Evolutionary conservation across 2,329 filamentous ascomycete species (phyloP).

Genomic region (Acrocalymma vagum): DNA sequence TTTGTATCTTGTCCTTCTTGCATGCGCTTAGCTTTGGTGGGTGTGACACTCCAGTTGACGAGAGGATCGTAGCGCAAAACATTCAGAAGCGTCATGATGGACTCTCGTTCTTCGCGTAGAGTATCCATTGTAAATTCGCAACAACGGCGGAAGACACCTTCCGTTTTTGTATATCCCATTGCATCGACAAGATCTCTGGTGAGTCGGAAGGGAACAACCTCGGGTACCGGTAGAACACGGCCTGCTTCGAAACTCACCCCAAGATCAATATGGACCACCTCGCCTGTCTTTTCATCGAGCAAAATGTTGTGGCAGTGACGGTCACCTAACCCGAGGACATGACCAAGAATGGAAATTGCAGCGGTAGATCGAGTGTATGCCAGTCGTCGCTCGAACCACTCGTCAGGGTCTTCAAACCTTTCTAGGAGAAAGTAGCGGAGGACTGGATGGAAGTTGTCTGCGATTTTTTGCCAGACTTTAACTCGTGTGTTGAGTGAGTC

Average conservation of each 20-base stretch:
- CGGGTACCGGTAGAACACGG: constrained; percentile 91
- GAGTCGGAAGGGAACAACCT: constrained; percentile 93
- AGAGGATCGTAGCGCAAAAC: constrained; percentile 97
- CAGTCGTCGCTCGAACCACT: constrained; percentile 90
- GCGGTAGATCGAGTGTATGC: constrained; percentile 94
- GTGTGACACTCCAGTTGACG: constrained; percentile 92
- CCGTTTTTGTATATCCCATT: constrained; percentile 94
- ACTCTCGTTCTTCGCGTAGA: constrained; percentile 91
- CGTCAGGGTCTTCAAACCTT: constrained; percentile 89
- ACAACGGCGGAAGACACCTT: constrained; percentile 96
- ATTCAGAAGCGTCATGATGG: constrained; percentile 98
- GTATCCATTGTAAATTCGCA: constrained; percentile 98
- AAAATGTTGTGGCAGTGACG: constrained; percentile 97
- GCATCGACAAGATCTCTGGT: constrained; percentile 96
- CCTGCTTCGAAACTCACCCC: constrained; percentile 98
- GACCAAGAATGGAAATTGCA: constrained; percentile 92
- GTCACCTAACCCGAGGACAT: constrained; percentile 91
- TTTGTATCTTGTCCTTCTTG: constrained; percentile 69
- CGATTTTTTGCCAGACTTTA: constrained; percentile 78
- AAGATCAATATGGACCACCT: constrained; percentile 96
- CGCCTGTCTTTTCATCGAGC: constrained; percentile 86
- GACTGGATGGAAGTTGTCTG: constrained; percentile 86
- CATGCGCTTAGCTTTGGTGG: constrained; percentile 71
- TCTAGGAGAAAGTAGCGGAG: constrained; percentile 99
- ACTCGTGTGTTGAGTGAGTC: constrained; percentile 76